Conservation (phyloP, 768 basidiomycete genomes). For the Leucogyrophana mollusca region DNA sequence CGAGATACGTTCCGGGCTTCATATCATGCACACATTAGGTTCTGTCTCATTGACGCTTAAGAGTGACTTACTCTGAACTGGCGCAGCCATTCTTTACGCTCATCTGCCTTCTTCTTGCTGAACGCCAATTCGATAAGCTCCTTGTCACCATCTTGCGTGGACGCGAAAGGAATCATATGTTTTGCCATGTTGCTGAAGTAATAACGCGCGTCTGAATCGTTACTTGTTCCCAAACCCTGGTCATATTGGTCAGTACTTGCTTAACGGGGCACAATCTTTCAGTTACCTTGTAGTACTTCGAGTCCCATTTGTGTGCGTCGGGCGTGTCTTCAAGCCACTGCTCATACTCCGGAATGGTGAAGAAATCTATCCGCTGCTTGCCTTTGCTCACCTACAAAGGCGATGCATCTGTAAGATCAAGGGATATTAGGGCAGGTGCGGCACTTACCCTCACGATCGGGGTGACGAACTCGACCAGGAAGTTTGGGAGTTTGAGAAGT, state of each 20-base stretch:
- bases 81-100: slow-evolving; percentile 97
- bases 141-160: slow-evolving; percentile 77
- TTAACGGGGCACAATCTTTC: not conserved
- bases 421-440: not conserved
- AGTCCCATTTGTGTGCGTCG: slow-evolving; percentile 78
- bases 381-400: slow-evolving; percentile 68
- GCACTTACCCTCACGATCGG: slow-evolving; percentile 87
- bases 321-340: slow-evolving; percentile 82
- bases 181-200: slow-evolving; percentile 93
- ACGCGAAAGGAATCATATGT: slow-evolving; percentile 91
- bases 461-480: slow-evolving; percentile 97
- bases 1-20: slow-evolving; percentile 90
- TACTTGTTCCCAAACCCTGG: slow-evolving; percentile 95
- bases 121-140: slow-evolving; percentile 96
- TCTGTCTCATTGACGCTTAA: not conserved
- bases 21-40: not conserved
- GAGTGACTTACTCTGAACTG: slow-evolving; percentile 74
- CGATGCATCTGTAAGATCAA: not conserved
- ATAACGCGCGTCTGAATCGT: slow-evolving; percentile 82
- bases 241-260: not conserved
- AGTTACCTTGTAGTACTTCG: slow-evolving; percentile 94
- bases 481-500: slow-evolving; percentile 83
- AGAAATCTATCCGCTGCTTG: slow-evolving; percentile 80
- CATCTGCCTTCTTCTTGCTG: slow-evolving; percentile 99
- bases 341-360: slow-evolving; percentile 96